These are phyloP conservation scores for Silene conica DNA, from an alignment of 148 eudicot species.

Conservation along the genomic window DNA sequence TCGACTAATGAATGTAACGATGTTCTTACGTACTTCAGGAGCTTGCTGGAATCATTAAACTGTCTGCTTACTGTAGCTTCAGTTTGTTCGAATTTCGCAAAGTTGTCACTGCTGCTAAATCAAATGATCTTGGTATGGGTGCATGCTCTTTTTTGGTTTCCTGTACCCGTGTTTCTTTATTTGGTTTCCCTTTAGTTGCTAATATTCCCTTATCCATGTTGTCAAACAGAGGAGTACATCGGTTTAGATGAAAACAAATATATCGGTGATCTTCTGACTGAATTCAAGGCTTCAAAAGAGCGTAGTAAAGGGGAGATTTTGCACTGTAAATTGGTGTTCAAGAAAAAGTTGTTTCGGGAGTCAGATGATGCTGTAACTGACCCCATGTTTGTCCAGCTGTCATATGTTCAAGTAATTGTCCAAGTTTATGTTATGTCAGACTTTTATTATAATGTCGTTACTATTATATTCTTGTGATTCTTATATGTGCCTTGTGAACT, in stretches of 20 bases:
- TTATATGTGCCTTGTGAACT: background rate
- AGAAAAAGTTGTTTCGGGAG: slow-evolving; percentile 92
- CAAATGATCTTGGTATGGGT: slow-evolving; percentile 91
- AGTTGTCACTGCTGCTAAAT: slow-evolving; percentile 78
- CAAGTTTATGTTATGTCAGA: background rate
- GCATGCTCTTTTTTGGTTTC: slow-evolving; percentile 12
- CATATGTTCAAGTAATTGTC: slow-evolving; percentile 75
- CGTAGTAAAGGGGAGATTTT: slow-evolving; percentile 92
- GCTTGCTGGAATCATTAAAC: slow-evolving; percentile 86
- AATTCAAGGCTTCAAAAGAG: slow-evolving; percentile 91
- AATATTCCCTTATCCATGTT: slow-evolving; percentile 8
- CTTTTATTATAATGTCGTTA: background rate
- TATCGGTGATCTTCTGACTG: slow-evolving; percentile 89
- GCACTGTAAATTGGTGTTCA: slow-evolving; percentile 89
- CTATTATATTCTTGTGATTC: background rate
- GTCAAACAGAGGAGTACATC: slow-evolving; percentile 71
- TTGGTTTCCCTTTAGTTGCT: slow-evolving; percentile 7
- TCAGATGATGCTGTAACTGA: slow-evolving; percentile 94
- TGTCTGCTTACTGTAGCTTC: slow-evolving; percentile 82
- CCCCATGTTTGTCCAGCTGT: slow-evolving; percentile 96
- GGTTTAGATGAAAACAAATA: slow-evolving; percentile 94
- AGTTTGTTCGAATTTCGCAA: slow-evolving; percentile 93
- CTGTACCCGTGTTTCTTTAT: background rate
- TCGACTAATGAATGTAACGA: slow-evolving; percentile 11
- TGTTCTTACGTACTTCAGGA: slow-evolving; percentile 50